phyloP scores from a whole-genome alignment of 129 eudicot species.

The Helianthus tuberosus region DNA sequence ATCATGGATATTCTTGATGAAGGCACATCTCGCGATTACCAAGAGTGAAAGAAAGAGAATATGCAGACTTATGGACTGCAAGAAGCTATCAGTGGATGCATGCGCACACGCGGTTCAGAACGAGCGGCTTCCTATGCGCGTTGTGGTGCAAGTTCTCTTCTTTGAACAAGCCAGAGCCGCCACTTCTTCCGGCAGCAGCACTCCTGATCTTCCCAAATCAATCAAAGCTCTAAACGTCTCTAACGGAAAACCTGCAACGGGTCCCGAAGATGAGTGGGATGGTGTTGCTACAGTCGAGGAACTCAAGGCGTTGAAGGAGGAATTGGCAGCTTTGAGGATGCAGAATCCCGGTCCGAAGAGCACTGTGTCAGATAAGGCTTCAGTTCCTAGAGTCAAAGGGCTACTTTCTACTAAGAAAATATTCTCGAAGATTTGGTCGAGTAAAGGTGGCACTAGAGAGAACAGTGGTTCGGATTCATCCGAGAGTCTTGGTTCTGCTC shows the following conservation, averaged over 20 bases:
- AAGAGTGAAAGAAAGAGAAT: slow-evolving; percentile 93
- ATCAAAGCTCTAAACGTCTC: slow-evolving; percentile 69
- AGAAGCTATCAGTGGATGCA: slow-evolving; percentile 93
- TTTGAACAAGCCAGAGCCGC: slow-evolving; percentile 95
- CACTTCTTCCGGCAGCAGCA: slow-evolving; percentile 91
- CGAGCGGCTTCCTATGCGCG: slow-evolving; percentile 92
- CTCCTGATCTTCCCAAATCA: slow-evolving; percentile 91
- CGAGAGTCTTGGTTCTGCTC: slow-evolving; percentile 72
- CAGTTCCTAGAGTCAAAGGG: slow-evolving; percentile 68
- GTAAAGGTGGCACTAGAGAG: slow-evolving; percentile 61
- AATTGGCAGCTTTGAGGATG: slow-evolving; percentile 71
- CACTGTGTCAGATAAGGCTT: slow-evolving; percentile 54
- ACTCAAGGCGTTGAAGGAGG: slow-evolving; percentile 83
- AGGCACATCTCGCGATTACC: slow-evolving; percentile 88
- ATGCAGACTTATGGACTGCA: slow-evolving; percentile 93
- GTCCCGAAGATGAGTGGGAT: slow-evolving; percentile 93
- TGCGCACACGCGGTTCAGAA: slow-evolving; percentile 98
- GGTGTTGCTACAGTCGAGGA: slow-evolving; percentile 87
- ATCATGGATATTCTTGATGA: slow-evolving; percentile 17
- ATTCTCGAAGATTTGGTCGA: slow-evolving; percentile 78
- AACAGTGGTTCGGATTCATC: slow-evolving; percentile 97
- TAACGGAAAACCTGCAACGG: slow-evolving; percentile 70
- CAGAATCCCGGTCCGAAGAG: slow-evolving; percentile 40
- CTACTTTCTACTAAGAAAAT: slow-evolving; percentile 66
- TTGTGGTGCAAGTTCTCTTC: slow-evolving; percentile 88